Evolutionary conservation across 306 rosid species (phyloP), one percentile per base, ranked within the genome.

Genomic region (Trifolium dubium): DNA sequence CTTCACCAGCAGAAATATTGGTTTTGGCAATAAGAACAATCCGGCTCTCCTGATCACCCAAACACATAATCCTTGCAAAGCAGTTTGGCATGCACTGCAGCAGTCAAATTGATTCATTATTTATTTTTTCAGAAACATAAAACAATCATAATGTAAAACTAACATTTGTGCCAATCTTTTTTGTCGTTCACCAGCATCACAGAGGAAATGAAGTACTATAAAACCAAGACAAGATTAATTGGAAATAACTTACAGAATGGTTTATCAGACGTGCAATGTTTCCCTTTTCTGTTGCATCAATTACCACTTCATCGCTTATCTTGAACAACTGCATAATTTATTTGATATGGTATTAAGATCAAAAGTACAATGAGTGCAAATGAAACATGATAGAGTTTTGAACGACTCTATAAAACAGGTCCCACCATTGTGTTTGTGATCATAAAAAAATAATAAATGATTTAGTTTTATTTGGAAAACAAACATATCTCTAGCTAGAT

Each of bases 41-140:
- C 67, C 90, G 82, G 84, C 82, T 88, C 76, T 88, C 88, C 41
- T 83, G 83, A 35, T 84, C 88, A 8, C 89, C 85, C 43, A 85
- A 51, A 66, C 87, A 78, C 89, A 91, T 70, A 71, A 93, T 93
- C 83, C 98, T 91, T 47, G 98, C 96, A 78, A 74, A 93, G 86
- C 98, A 93, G 82, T 93, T 93, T 44, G 98, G 97, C 90, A 83
- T 84, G 90, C 98, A 93, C 98, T 93, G 90, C 83, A 86, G 73
- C 72, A 82, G 43, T 41, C 61, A 72, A 43, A 44, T 23, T 64
- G 72, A 77, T 56, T 80, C 34, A 77, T 61, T 8, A 64, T 2
- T 2, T 0, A 23, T 4, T 32, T 58, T 67, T 60, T 18, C 55
- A 39, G 30, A 2, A 79, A 37, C 37, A 30, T 31, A 65, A 32